phyloP scores from a whole-genome alignment of 2,329 filamentous ascomycete species.

The Pseudocercospora vitis region DNA sequence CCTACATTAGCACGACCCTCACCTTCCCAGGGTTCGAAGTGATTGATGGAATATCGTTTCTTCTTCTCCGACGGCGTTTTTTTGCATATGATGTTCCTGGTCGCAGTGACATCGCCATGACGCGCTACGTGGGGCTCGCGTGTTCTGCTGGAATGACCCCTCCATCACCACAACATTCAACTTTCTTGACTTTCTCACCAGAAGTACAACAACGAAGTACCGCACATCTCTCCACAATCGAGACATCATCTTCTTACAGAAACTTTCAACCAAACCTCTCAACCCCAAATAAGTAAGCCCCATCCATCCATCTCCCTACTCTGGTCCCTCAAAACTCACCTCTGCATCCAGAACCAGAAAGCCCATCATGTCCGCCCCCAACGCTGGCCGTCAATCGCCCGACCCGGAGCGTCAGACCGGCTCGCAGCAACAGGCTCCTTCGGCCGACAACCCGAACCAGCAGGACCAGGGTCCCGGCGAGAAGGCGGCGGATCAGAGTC shows the following conservation, averaged over 20 bases:
- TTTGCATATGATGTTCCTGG: no score
- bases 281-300: not conserved
- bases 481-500: constrained; percentile 53
- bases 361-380: constrained; percentile 67
- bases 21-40: no score
- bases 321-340: not conserved
- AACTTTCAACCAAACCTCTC: not conserved
- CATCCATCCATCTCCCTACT: not conserved
- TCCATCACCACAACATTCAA: constrained; percentile 9
- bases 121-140: constrained; percentile 2
- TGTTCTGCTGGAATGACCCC: constrained; percentile 6
- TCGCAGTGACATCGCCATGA: constrained; percentile 11
- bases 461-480: constrained; percentile 46
- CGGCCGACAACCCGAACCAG: constrained; percentile 51
- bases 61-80: no score
- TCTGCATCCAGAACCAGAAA: constrained; percentile 48
- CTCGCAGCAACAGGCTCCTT: constrained; percentile 58
- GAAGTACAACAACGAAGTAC: not conserved
- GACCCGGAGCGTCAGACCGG: constrained; percentile 67
- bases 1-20: not conserved
- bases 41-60: no score
- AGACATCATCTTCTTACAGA: no score
- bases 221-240: no score
- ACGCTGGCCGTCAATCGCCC: constrained; percentile 72
- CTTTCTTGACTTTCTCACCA: constrained; percentile 7